These are phyloP conservation scores for Soucietia sequanensis DNA, from an alignment of 805 yeast genomes.

Conservation along the genomic window DNA sequence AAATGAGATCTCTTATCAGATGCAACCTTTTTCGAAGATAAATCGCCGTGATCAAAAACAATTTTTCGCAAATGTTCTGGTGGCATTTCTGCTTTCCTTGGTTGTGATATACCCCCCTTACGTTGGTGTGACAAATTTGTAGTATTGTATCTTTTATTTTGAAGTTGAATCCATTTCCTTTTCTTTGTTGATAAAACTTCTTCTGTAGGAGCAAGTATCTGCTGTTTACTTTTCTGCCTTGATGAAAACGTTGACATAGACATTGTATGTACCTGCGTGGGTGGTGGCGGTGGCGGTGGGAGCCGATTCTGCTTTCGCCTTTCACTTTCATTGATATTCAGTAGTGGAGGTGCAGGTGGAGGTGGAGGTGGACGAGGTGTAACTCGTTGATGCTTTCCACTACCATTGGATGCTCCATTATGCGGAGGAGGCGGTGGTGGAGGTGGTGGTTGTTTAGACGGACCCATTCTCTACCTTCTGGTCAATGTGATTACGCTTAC, in stretches of 20 bases:
- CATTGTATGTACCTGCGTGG: too few species aligned
- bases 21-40: slow-evolving; percentile 74
- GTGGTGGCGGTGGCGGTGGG: slow-evolving; percentile 4
- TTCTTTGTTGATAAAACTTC: slow-evolving; percentile 46
- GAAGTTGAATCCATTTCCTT: slow-evolving; percentile 61
- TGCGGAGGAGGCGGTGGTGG: slow-evolving; percentile 34
- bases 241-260: too few species aligned
- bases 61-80: slow-evolving; percentile 90
- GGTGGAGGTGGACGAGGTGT: slow-evolving; percentile 20
- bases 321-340: slow-evolving; percentile 9
- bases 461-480: too few species aligned
- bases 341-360: slow-evolving; percentile 27
- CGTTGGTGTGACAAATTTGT: slow-evolving; percentile 14
- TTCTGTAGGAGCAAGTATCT: too few species aligned
- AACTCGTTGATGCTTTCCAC: too few species aligned
- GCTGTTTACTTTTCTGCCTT: too few species aligned
- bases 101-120: slow-evolving; percentile 49
- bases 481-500: too few species aligned
- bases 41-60: slow-evolving; percentile 79
- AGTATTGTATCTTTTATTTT: slow-evolving; percentile 54
- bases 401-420: too few species aligned
- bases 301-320: slow-evolving; percentile 1
- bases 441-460: slow-evolving; percentile 5
- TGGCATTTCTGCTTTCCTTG: slow-evolving; percentile 80
- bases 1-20: slow-evolving; percentile 83